Base-by-base conservation (phyloP, 2,329 filamentous ascomycete species). In the Dactylella cylindrospora region DNA sequence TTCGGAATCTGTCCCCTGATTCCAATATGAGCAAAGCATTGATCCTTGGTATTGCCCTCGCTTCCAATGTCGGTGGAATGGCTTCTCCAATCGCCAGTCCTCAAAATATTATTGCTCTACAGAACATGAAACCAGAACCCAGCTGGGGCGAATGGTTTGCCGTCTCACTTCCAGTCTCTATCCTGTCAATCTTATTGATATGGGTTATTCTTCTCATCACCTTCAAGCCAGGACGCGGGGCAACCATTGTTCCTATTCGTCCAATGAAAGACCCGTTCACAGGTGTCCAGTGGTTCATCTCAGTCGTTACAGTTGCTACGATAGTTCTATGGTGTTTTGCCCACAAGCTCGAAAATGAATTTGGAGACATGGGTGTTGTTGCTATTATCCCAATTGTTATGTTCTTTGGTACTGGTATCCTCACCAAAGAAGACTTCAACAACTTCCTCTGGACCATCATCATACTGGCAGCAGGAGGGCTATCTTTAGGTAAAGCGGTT, bases 381-480 rank as follows among this genome's bases (percentile, higher is more conserved):
- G 94, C 93, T 57, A 95, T 98, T 71, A 89, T 98, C 62, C 93
- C 93, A 4, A 85, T 98, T 45, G 86, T 95, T 2, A 78, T 96
- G 33, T 98, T 98, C 79, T 98, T 98, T 69, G 93, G 93, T 50
- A 90, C 90, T 1, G 93, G 93, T 8, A 91, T 97, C 67, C 78
- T 98, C 25, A 97, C 90, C 41, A 98, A 97, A 75, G 93, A 97
- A 74, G 93, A 98, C 75, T 98, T 98, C 72, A 98, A 98, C 78
- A 98, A 98, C 74, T 98, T 98, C 74, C 85, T 96, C 31, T 98
- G 93, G 93, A 98, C 94, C 15, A 98, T 98, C 74, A 96, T 98
- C 74, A 97, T 98, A 70, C 84, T 98, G 15, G 93, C 93, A 0
- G 91, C 93, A 0, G 93, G 93, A 39, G 93, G 93, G 5, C 76